These are phyloP conservation scores for Saccharomyces pastorianus DNA, from an alignment of 1,139 yeast genomes.

Conservation along the genomic window DNA sequence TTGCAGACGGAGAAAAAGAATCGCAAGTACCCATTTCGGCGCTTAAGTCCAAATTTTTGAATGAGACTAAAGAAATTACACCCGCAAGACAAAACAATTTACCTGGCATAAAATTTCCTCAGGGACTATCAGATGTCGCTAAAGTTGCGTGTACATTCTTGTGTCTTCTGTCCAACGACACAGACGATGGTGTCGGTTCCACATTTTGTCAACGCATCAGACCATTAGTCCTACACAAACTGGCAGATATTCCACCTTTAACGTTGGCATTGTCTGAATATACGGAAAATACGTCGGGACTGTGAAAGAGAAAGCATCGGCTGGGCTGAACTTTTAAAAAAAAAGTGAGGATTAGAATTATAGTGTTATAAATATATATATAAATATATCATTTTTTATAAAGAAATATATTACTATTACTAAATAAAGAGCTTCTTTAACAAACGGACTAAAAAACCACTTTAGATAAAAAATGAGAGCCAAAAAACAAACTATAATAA, in stretches of 20 bases:
- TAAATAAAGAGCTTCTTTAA: neutral
- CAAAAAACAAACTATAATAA: neutral
- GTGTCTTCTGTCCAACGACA: slow-evolving; percentile 29
- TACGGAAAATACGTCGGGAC: slow-evolving; percentile 27
- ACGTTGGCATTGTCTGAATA: slow-evolving; percentile 27
- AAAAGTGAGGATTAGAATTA: neutral
- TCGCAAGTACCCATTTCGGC: slow-evolving; percentile 1
- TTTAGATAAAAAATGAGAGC: too few relatives aligned
- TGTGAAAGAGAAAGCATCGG: slow-evolving; percentile 8
- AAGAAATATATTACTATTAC: neutral
- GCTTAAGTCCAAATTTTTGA: slow-evolving; percentile 16
- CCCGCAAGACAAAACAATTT: slow-evolving; percentile 24
- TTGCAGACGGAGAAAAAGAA: slow-evolving; percentile 25
- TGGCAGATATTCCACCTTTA: slow-evolving; percentile 30
- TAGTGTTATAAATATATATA: neutral
- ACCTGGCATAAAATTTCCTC: slow-evolving; percentile 26
- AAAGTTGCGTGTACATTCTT: slow-evolving; percentile 29
- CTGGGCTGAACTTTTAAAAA: neutral
- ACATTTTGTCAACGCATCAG: slow-evolving; percentile 25
- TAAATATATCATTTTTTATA: neutral
- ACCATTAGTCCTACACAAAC: slow-evolving; percentile 24
- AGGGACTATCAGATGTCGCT: slow-evolving; percentile 27
- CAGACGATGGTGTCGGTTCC: slow-evolving; percentile 21
- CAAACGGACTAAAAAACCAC: neutral
- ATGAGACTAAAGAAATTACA: slow-evolving; percentile 14